phyloP scores from a whole-genome alignment of 495 filamentous ascomycete genomes.

The Thermochaetoides thermophila region DNA sequence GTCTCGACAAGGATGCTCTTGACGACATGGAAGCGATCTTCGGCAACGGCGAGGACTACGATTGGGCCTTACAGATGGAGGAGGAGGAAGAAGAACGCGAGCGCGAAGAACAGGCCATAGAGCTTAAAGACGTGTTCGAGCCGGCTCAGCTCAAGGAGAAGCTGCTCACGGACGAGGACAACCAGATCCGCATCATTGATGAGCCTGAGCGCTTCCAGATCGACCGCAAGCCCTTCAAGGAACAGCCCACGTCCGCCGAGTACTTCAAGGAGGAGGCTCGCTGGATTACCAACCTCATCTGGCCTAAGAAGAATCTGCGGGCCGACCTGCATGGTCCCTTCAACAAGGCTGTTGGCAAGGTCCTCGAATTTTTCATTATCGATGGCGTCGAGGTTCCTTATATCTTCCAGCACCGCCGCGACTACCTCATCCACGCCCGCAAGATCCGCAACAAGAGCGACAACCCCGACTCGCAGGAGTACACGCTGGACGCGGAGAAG shows the following conservation, averaged over 20 bases:
- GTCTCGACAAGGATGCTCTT: slow-evolving; percentile 77
- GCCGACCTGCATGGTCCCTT: slow-evolving; percentile 64
- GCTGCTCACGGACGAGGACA: slow-evolving; percentile 90
- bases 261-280: slow-evolving; percentile 75
- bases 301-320: slow-evolving; percentile 63
- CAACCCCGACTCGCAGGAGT: slow-evolving; percentile 49
- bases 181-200: slow-evolving; percentile 69
- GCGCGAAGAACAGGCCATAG: slow-evolving; percentile 52
- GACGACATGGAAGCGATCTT: slow-evolving; percentile 94
- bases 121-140: slow-evolving; percentile 95
- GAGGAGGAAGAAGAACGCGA: slow-evolving; percentile 61
- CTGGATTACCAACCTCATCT: slow-evolving; percentile 82
- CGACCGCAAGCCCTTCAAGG: slow-evolving; percentile 71
- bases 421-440: slow-evolving; percentile 88
- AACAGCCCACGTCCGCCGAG: slow-evolving; percentile 59
- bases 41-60: slow-evolving; percentile 86
- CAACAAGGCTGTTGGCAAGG: slow-evolving; percentile 72
- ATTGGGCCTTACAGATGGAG: slow-evolving; percentile 79
- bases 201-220: slow-evolving; percentile 91
- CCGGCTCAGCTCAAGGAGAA: slow-evolving; percentile 85
- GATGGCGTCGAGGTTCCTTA: slow-evolving; percentile 92
- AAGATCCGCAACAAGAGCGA: slow-evolving; percentile 47
- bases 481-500: slow-evolving; percentile 67
- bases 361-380: slow-evolving; percentile 86
- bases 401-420: slow-evolving; percentile 94